Base-by-base conservation (phyloP, 345 rosid genomes). In the Microcos paniculata region DNA sequence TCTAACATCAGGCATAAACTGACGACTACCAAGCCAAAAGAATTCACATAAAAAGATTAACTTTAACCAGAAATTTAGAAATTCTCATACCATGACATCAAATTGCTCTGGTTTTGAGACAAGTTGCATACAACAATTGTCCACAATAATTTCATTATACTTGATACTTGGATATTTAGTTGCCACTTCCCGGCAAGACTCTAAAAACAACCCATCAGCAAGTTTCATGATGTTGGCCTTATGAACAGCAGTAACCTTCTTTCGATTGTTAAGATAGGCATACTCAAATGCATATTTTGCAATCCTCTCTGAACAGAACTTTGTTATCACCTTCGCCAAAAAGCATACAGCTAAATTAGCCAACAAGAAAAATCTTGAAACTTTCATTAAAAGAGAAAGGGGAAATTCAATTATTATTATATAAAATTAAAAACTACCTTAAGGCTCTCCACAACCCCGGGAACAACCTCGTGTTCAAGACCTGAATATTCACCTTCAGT, bases 201-300 rank as follows among this genome's bases (percentile, higher is more conserved):
- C 98, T 73, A 96, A 77, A 84, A 96, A 96, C 83, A 94, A 81
- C 26, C 98, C 99, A 84, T 96, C 99, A 16, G 99, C 99, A 43
- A 96, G 97, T 86, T 96, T 96, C 99, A 96, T 96, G 35, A 93
- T 96, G 78, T 96, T 96, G 53, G 99, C 99, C 82, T 96, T 96
- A 78, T 93, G 99, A 70, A 96, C 97, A 11, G 99, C 98, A 64
- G 92, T 92, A 75, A 93, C 97, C 78, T 88, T 92, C 92, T 93
- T 96, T 80, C 97, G 81, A 81, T 92, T 96, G 92, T 96, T 96
- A 65, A 96, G 80, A 85, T 93, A 96, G 0, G 99, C 99, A 88
- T 96, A 96, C 88, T 94, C 98, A 63, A 96, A 96, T 0, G 99
- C 99, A 77, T 96, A 96, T 68, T 94, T 91, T 2, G 99, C 99